Conservation (phyloP, 225 moss, liverwort and hornwort genomes). For the Marchantia polymorpha region DNA sequence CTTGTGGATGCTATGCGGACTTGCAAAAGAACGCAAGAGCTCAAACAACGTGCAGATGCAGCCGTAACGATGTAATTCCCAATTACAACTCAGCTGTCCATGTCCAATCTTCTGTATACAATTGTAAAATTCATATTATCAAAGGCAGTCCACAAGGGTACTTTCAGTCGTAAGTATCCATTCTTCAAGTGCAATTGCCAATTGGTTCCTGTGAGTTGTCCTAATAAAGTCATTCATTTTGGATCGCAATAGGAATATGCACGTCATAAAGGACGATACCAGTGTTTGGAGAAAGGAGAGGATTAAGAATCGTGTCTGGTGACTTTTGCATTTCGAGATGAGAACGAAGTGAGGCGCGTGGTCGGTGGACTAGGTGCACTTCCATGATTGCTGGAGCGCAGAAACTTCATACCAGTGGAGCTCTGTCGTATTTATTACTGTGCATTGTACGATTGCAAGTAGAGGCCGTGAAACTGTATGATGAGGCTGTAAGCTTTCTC, state of each 20-base stretch:
- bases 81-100: slow-evolving; percentile 6
- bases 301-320: not conserved
- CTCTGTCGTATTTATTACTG: no score
- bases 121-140: slow-evolving; percentile 12
- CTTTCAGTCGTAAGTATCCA: slow-evolving; percentile 7
- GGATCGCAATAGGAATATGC: not conserved
- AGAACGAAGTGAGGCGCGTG: not conserved
- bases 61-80: slow-evolving; percentile 60
- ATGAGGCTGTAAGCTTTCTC: not conserved
- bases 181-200: slow-evolving; percentile 9
- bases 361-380: not conserved
- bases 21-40: slow-evolving; percentile 77
- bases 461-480: not conserved
- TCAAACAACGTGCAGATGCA: slow-evolving; percentile 76
- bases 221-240: slow-evolving; percentile 14
- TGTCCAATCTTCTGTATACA: slow-evolving; percentile 8
- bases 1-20: slow-evolving; percentile 86
- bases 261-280: not conserved
- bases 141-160: slow-evolving; percentile 4
- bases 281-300: not conserved
- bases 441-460: not conserved
- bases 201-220: slow-evolving; percentile 9
- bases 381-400: not conserved
- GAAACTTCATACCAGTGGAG: not conserved
- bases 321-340: not conserved